Evolutionary conservation across 495 filamentous ascomycete genomes (phyloP).

Genomic region (Penicillium crystallinum): DNA sequence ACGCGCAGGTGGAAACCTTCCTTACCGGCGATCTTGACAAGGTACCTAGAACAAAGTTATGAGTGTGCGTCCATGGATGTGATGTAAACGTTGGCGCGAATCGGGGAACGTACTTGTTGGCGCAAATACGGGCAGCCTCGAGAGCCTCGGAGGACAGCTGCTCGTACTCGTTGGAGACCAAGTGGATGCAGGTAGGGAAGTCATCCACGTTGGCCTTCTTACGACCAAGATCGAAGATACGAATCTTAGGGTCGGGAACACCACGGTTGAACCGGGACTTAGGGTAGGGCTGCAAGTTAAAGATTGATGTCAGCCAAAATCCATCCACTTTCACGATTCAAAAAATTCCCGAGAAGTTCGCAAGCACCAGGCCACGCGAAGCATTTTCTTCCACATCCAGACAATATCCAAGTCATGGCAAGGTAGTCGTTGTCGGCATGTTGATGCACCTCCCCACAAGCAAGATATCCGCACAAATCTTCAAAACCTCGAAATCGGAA

Average conservation of each 20-base stretch:
- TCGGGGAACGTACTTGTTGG: constrained; percentile 73
- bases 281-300: constrained; percentile 71
- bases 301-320: constrained; percentile 25
- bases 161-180: constrained; percentile 99
- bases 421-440: not conserved
- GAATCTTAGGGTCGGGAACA: constrained; percentile 98
- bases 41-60: constrained; percentile 52
- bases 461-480: constrained; percentile 30
- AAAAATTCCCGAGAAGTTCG: not conserved
- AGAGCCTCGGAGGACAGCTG: constrained; percentile 97
- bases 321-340: not conserved
- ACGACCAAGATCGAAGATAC: constrained; percentile 98
- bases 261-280: constrained; percentile 99
- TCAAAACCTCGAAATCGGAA: constrained; percentile 18
- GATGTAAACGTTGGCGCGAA: not conserved
- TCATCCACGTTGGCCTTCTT: constrained; percentile 97
- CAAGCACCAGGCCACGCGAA: not conserved
- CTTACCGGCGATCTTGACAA: constrained; percentile 94
- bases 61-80: not conserved
- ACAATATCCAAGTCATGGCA: not conserved
- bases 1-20: constrained; percentile 98
- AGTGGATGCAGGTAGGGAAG: constrained; percentile 94
- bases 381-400: not conserved
- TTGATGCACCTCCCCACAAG: constrained; percentile 28
- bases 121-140: constrained; percentile 96